Conservation (phyloP, 176 grass and related monocot genomes). For the Musa troglodytarum region DNA sequence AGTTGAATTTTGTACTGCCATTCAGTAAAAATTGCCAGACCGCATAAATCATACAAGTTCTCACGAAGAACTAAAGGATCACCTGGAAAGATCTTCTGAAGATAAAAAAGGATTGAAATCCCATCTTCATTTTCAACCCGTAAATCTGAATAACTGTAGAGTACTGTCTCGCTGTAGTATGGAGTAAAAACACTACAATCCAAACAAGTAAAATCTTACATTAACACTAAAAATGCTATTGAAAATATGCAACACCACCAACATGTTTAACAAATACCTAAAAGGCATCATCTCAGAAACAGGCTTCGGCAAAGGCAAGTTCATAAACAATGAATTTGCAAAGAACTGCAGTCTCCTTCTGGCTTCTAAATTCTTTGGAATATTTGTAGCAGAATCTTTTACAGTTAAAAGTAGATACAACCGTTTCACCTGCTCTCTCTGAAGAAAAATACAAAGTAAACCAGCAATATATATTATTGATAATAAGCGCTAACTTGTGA, state of each 20-base stretch:
- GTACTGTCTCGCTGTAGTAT: constrained; percentile 93
- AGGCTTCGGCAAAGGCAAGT: constrained; percentile 66
- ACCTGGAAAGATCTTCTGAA: constrained; percentile 99
- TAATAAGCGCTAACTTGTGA: background rate
- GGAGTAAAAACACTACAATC: constrained; percentile 95
- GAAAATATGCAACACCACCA: constrained; percentile 6
- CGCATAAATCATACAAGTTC: background rate
- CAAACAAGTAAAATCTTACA: constrained; percentile 22
- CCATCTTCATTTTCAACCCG: constrained; percentile 84
- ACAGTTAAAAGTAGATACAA: constrained; percentile 92
- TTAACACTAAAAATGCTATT: constrained; percentile 12
- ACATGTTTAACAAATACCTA: constrained; percentile 41
- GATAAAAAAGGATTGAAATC: constrained; percentile 91
- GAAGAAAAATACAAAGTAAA: constrained; percentile 26
- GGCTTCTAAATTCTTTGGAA: constrained; percentile 91
- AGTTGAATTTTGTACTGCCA: background rate
- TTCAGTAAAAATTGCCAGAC: background rate
- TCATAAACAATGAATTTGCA: constrained; percentile 90
- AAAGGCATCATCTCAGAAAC: constrained; percentile 96
- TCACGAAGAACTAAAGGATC: background rate
- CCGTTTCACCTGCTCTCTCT: constrained; percentile 89
- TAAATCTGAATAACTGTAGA: constrained; percentile 74
- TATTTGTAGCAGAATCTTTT: constrained; percentile 81
- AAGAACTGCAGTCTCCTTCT: constrained; percentile 87
- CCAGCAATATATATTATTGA: background rate